Evolutionary conservation across 306 rosid species (phyloP).

Genomic region (Bauhinia variegata): DNA sequence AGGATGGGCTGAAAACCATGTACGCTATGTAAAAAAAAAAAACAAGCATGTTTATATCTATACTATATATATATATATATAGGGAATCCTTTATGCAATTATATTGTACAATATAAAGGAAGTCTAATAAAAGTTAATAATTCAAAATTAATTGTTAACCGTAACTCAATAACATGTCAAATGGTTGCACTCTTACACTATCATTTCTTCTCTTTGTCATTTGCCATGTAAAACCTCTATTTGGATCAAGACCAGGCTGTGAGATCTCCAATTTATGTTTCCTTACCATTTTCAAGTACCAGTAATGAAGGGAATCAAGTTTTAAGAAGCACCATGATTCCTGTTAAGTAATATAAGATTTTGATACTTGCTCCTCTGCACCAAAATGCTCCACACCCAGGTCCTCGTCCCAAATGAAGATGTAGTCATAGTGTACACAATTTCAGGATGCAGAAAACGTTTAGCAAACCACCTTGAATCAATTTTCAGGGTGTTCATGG

Average conservation of each 20-base stretch:
- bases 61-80: too few relatives aligned
- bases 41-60: too few relatives aligned
- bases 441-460: conserved; percentile 95
- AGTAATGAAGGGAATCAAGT: conserved; percentile 35
- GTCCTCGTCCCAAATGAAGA: conserved; percentile 98
- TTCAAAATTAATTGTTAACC: too few relatives aligned
- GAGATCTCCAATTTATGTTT: conserved; percentile 98
- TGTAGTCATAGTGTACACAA: conserved; percentile 98
- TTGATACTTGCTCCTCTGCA: conserved; percentile 82
- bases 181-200: too few relatives aligned
- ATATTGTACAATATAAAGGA: too few relatives aligned
- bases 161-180: too few relatives aligned
- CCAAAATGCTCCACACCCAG: conserved; percentile 93
- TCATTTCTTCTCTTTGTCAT: conserved; percentile 96
- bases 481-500: conserved; percentile 1
- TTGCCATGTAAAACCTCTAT: conserved; percentile 87
- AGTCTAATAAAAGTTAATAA: too few relatives aligned
- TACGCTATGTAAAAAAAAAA: too few relatives aligned
- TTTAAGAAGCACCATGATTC: conserved; percentile 1
- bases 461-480: conserved; percentile 93
- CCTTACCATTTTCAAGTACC: conserved; percentile 80
- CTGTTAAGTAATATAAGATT: conserved; percentile 1
- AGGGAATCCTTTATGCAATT: too few relatives aligned
- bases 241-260: conserved; percentile 97
- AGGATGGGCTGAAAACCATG: too few relatives aligned